Conservation (phyloP, 805 yeast species). For the Candida orba region DNA sequence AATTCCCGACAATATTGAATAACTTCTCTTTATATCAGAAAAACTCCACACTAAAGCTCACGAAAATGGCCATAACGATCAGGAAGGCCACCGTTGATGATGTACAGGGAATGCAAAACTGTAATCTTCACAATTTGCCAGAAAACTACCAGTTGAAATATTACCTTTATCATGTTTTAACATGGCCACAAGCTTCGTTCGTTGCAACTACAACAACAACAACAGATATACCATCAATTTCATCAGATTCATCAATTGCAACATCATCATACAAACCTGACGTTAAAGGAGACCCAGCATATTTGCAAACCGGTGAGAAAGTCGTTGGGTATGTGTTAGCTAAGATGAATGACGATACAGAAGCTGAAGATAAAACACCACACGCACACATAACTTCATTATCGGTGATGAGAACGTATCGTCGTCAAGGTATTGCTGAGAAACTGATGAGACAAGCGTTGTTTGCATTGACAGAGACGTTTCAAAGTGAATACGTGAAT, state of each 20-base stretch:
- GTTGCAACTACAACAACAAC: conserved; percentile 76
- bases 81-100: conserved; percentile 84
- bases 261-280: conserved; percentile 6
- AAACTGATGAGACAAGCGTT: conserved; percentile 81
- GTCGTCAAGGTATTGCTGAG: conserved; percentile 93
- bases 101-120: conserved; percentile 92
- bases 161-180: conserved; percentile 85
- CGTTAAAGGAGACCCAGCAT: conserved; percentile 54
- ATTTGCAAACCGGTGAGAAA: conserved; percentile 61
- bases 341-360: conserved; percentile 93
- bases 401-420: conserved; percentile 90
- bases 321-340: conserved; percentile 95
- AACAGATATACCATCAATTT: background rate
- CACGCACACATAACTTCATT: conserved; percentile 94
- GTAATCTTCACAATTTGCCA: conserved; percentile 85
- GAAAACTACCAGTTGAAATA: conserved; percentile 91
- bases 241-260: background rate
- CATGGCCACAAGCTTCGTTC: conserved; percentile 97
- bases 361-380: conserved; percentile 57
- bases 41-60: too few relatives aligned
- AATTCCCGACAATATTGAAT: background rate
- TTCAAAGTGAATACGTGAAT: conserved; percentile 75
- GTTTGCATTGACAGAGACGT: conserved; percentile 73
- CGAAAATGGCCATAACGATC: conserved; percentile 70
- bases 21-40: too few relatives aligned